Base-by-base conservation (phyloP, 1,284 basidiomycete species). In the Tremellales sp. region DNA sequence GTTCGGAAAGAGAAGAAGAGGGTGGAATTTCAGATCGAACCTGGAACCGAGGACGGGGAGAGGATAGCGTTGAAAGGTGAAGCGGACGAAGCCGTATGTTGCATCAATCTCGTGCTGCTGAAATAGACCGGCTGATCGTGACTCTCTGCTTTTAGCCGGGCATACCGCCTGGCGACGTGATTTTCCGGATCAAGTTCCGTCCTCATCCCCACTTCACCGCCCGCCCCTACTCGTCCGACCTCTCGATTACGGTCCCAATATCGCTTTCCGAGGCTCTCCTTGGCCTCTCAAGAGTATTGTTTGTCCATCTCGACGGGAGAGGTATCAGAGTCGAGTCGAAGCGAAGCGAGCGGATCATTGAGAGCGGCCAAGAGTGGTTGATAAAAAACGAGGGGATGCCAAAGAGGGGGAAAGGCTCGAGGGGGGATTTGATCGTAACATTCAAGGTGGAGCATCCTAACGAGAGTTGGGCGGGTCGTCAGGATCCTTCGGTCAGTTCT, bases 221-320 rank as follows among this genome's bases (percentile, higher is more conserved):
- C 9, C 53, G 56, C 19, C 56, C 56, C 13, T 36, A 46, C 12
- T 45, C 51, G 3, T 48, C 54, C 8, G 62, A 65, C 43, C 65
- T 76, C 10, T 42, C 50, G 14, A 61, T 64, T 2, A 61, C 61
- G 10, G 55, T 74, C 8, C 60, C 66, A 32, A 84, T 97, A 51
- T 89, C 87, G 1, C 76, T 95, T n/a, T 92, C 90, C 5, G 92
- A 97, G 72, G 86, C 91, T 3, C 78, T 97, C 9, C 79, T 93
- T 38, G 91, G 91, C 14, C 91, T 97, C 72, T 85, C 83, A 44
- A 82, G 91, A 18, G 83, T 94, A 53, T 74, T 93, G 16, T 74
- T 95, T 47, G 86, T 84, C 12, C 91, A 97, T 68, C 78, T 97
- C 22, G 91, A 97, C 66, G 90, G 90, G 2, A 81, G 88, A 13